Evolutionary conservation across 2,329 filamentous ascomycete genomes (phyloP).

Genomic region (Nakataea oryzae): DNA sequence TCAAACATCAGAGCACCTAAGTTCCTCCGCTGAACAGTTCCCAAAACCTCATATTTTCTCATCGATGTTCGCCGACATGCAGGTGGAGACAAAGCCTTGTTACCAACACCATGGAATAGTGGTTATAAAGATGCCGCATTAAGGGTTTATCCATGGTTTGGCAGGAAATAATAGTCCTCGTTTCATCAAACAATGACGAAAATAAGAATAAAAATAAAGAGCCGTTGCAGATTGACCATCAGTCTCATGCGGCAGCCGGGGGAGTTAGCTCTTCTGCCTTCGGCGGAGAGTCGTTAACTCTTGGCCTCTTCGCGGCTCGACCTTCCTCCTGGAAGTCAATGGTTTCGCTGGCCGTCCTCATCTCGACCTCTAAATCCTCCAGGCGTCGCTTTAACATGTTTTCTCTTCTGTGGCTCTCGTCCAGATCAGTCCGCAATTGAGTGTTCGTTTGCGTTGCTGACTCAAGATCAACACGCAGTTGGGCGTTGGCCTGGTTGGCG

Average conservation of each 20-base stretch:
- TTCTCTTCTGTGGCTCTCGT: slow-evolving; percentile 69
- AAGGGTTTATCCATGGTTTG: neutral
- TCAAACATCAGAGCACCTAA: too few relatives aligned
- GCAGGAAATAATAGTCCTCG: neutral
- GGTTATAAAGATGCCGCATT: too few relatives aligned
- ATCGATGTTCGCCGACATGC: too few relatives aligned
- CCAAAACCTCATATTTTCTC: too few relatives aligned
- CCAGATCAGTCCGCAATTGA: slow-evolving; percentile 51
- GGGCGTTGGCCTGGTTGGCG: slow-evolving; percentile 41
- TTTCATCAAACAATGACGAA: too few relatives aligned
- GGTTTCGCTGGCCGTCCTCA: slow-evolving; percentile 24
- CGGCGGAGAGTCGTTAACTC: slow-evolving; percentile 13
- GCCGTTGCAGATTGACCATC: neutral
- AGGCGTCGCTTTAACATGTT: slow-evolving; percentile 72
- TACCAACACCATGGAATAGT: too few relatives aligned
- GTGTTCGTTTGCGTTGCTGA: slow-evolving; percentile 23
- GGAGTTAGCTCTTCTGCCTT: slow-evolving; percentile 1
- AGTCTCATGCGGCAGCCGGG: neutral
- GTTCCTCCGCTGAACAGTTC: too few relatives aligned
- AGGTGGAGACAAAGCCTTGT: too few relatives aligned
- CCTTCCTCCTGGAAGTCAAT: slow-evolving; percentile 15
- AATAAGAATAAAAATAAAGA: too few relatives aligned
- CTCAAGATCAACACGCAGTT: slow-evolving; percentile 46
- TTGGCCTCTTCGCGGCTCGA: slow-evolving; percentile 18
- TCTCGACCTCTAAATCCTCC: slow-evolving; percentile 63